Conservation (phyloP, 2,329 filamentous ascomycete species). For the Fusarium armeniacum region DNA sequence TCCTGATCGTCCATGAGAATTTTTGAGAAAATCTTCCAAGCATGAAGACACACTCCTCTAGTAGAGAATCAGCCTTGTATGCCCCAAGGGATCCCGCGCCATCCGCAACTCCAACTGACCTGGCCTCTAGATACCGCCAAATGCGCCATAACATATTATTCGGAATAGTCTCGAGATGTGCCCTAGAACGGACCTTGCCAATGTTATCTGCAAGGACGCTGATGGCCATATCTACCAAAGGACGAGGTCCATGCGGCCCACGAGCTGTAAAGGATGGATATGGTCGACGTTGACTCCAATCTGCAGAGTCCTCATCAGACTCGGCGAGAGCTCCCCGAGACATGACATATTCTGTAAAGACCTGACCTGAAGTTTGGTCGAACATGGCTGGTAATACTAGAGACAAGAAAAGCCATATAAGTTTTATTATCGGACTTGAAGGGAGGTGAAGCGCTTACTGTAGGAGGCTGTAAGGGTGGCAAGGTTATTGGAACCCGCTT, state of each 20-base stretch:
- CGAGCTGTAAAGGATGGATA: constrained; percentile 49
- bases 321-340: constrained; percentile 46
- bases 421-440: background rate
- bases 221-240: constrained; percentile 58
- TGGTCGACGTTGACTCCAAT: constrained; percentile 56
- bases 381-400: constrained; percentile 50
- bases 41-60: constrained; percentile 57
- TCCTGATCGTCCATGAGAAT: constrained; percentile 52
- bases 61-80: constrained; percentile 3
- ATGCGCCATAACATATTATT: constrained; percentile 54
- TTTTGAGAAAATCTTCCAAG: constrained; percentile 58
- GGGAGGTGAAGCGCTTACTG: constrained; percentile 3
- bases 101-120: constrained; percentile 49
- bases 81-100: background rate
- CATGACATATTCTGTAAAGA: constrained; percentile 57
- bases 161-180: constrained; percentile 56
- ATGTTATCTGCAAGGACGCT: constrained; percentile 57
- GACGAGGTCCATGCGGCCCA: constrained; percentile 53
- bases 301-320: constrained; percentile 44
- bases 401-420: background rate
- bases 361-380: constrained; percentile 54
- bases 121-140: constrained; percentile 58
- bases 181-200: constrained; percentile 51
- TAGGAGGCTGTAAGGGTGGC: constrained; percentile 21
- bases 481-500: constrained; percentile 13